These are phyloP conservation scores for Osmanthus fragrans DNA, from an alignment of 257 asterid species.

Conservation along the genomic window DNA sequence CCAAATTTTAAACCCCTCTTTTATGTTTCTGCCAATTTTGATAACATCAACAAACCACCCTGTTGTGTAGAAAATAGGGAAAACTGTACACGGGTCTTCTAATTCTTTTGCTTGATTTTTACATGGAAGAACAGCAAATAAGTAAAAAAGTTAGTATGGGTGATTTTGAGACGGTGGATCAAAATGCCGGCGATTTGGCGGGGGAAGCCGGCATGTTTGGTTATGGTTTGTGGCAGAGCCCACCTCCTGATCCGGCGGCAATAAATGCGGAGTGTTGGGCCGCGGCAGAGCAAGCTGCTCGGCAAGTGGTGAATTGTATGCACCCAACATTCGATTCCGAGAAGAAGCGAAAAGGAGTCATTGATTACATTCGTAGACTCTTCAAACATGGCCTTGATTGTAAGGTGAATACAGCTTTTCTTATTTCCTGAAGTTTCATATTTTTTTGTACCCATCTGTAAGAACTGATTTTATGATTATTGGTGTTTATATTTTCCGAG, in stretches of 20 bases:
- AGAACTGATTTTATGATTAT: neutral
- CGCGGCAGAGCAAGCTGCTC: slow-evolving; percentile 53
- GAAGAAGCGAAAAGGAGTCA: slow-evolving; percentile 52
- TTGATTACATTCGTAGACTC: slow-evolving; percentile 52
- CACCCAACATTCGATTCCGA: slow-evolving; percentile 60
- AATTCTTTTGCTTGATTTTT: slow-evolving; percentile 9
- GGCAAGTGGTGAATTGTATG: slow-evolving; percentile 49
- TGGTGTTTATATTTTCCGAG: neutral
- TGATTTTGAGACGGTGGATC: slow-evolving; percentile 22
- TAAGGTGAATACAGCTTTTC: slow-evolving; percentile 38
- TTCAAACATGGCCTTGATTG: slow-evolving; percentile 41
- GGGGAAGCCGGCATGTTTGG: slow-evolving; percentile 28
- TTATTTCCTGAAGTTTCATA: neutral
- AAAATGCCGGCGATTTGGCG: slow-evolving; percentile 15
- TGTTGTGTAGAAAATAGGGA: slow-evolving; percentile 8
- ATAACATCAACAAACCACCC: slow-evolving; percentile 10
- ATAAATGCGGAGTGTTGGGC: slow-evolving; percentile 39
- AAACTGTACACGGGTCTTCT: neutral
- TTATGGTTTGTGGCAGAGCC: slow-evolving; percentile 12
- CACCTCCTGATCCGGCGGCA: slow-evolving; percentile 47
- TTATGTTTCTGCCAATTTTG: neutral
- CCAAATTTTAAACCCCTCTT: slow-evolving; percentile 32
- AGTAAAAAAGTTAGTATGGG: slow-evolving; percentile 22
- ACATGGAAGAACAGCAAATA: neutral
- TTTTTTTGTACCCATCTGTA: neutral